Conservation (phyloP, 1,284 basidiomycete genomes). For the Melampsora larici-populina region DNA sequence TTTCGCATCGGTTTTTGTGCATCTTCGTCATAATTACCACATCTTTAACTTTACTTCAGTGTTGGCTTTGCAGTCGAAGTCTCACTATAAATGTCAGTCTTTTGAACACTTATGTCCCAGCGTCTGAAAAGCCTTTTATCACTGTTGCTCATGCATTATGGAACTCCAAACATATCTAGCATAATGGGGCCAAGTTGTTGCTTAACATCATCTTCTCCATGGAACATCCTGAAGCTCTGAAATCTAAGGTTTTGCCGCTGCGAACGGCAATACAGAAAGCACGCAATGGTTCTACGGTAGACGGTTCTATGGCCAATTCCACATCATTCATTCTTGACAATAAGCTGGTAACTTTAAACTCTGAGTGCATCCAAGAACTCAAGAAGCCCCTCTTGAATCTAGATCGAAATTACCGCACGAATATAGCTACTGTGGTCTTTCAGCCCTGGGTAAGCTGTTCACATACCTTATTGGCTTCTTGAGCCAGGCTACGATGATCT, state of each 20-base stretch:
- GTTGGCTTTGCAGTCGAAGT: background rate
- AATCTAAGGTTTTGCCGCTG: background rate
- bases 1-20: background rate
- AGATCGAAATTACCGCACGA: background rate
- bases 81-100: background rate
- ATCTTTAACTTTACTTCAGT: background rate
- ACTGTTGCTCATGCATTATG: no score
- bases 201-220: background rate
- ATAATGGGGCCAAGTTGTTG: background rate
- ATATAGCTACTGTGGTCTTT: background rate
- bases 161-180: background rate
- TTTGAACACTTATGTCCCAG: no score
- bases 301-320: no score
- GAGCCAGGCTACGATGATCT: background rate
- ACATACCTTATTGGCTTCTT: background rate
- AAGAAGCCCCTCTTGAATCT: background rate
- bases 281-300: no score
- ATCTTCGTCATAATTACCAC: background rate
- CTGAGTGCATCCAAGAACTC: background rate
- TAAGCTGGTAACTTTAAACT: background rate
- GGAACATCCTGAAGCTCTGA: background rate
- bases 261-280: no score
- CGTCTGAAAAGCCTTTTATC: no score
- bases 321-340: background rate
- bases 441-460: background rate